Evolutionary conservation across 129 eudicot genomes (phyloP).

Genomic region (Artemisia argyi): DNA sequence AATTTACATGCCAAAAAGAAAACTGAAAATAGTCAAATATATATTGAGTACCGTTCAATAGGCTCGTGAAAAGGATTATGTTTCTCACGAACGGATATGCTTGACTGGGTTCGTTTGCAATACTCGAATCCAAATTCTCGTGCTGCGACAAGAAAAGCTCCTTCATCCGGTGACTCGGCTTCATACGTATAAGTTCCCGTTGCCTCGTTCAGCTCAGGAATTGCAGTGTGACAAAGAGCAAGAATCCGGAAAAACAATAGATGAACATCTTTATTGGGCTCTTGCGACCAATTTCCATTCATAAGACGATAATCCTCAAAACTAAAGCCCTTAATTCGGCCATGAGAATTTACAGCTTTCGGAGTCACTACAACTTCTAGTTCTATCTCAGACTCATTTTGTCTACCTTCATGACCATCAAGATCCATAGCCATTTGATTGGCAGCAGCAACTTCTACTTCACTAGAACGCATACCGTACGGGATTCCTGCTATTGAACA

Average conservation of each 20-base stretch:
- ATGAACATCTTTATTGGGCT: constrained; percentile 43
- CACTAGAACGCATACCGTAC: constrained; percentile 45
- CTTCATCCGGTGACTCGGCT: constrained; percentile 70
- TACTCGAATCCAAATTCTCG: constrained; percentile 63
- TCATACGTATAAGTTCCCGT: constrained; percentile 44
- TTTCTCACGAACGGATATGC: constrained; percentile 48
- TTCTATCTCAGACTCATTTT: constrained; percentile 38
- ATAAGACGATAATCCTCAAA: constrained; percentile 47
- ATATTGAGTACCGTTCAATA: constrained; percentile 39
- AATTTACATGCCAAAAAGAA: background rate
- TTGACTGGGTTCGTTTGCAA: constrained; percentile 56
- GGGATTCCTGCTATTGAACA: constrained; percentile 47
- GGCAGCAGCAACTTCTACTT: constrained; percentile 52
- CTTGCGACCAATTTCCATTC: constrained; percentile 45
- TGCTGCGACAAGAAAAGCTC: constrained; percentile 66
- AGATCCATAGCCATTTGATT: constrained; percentile 62
- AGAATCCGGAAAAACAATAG: constrained; percentile 55
- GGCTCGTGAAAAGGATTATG: constrained; percentile 39
- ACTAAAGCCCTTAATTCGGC: constrained; percentile 49
- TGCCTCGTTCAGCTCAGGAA: constrained; percentile 54
- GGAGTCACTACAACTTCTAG: constrained; percentile 45
- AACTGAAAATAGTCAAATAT: background rate
- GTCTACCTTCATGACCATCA: constrained; percentile 26
- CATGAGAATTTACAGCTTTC: constrained; percentile 17
- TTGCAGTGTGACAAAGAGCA: constrained; percentile 65